Evolutionary conservation across 2,329 filamentous ascomycete genomes (phyloP).

Genomic region (Cladophialophora bantiana): DNA sequence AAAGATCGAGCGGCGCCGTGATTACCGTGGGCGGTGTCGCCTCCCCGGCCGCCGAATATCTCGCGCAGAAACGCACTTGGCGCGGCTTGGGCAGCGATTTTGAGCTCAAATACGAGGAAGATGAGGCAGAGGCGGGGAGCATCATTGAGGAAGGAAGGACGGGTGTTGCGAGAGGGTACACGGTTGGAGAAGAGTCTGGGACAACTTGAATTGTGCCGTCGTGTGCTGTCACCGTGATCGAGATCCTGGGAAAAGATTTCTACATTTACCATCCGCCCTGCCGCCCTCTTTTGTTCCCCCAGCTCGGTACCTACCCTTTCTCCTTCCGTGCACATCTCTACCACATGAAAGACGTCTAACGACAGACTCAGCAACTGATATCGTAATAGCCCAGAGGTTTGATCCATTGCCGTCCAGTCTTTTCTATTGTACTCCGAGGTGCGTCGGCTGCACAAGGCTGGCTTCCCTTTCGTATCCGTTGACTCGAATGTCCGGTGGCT

Average conservation of each 20-base stretch:
- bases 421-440: no score
- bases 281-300: no score
- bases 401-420: no score
- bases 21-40: constrained; percentile 81
- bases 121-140: constrained; percentile 60
- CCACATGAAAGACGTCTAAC: no score
- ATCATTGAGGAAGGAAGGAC: constrained; percentile 83
- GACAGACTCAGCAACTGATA: no score
- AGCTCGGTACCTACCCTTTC: no score
- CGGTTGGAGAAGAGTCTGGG: constrained; percentile 61
- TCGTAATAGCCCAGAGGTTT: no score
- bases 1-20: constrained; percentile 69
- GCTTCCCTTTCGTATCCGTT: neutral
- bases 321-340: no score
- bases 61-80: constrained; percentile 86
- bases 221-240: neutral
- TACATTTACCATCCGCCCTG: no score
- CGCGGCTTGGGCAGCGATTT: constrained; percentile 90
- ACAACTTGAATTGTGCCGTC: constrained; percentile 22
- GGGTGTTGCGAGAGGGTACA: constrained; percentile 89
- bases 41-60: constrained; percentile 90
- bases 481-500: neutral
- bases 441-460: neutral
- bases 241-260: neutral
- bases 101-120: constrained; percentile 65